phyloP scores from a whole-genome alignment of 345 rosid species.

The Hypericum perforatum region DNA sequence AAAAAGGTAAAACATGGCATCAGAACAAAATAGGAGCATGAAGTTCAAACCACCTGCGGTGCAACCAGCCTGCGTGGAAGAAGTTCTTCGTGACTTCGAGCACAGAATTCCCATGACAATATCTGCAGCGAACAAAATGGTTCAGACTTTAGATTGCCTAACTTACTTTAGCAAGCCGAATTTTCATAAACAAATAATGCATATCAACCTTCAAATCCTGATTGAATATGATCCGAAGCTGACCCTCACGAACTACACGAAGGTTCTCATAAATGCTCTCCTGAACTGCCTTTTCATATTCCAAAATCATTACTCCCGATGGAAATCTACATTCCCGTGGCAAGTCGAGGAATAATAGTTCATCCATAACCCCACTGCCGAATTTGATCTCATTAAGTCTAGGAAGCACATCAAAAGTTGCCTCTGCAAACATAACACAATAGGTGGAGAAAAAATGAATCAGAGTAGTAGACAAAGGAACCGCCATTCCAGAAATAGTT shows the following conservation, averaged over 20 bases:
- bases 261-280: constrained; percentile 96
- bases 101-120: constrained; percentile 96
- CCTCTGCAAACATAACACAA: constrained; percentile 43
- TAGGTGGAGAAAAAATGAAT: too few relatives aligned
- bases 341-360: constrained; percentile 78
- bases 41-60: constrained; percentile 56
- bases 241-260: constrained; percentile 98
- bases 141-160: not conserved
- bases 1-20: not conserved
- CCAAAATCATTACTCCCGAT: constrained; percentile 74
- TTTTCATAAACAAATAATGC: constrained; percentile 8
- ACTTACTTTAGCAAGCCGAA: constrained; percentile 2
- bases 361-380: constrained; percentile 92
- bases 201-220: constrained; percentile 72
- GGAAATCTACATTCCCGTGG: constrained; percentile 72
- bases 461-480: constrained; percentile 3
- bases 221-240: constrained; percentile 77
- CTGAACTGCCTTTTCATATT: constrained; percentile 86
- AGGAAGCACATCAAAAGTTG: constrained; percentile 89
- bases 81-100: constrained; percentile 85
- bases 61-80: constrained; percentile 92
- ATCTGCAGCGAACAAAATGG: constrained; percentile 33
- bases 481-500: not conserved
- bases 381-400: constrained; percentile 94
- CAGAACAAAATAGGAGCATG: constrained; percentile 9